phyloP scores from a whole-genome alignment of 176 grass and related monocot species.

The Oryza glumipatula region DNA sequence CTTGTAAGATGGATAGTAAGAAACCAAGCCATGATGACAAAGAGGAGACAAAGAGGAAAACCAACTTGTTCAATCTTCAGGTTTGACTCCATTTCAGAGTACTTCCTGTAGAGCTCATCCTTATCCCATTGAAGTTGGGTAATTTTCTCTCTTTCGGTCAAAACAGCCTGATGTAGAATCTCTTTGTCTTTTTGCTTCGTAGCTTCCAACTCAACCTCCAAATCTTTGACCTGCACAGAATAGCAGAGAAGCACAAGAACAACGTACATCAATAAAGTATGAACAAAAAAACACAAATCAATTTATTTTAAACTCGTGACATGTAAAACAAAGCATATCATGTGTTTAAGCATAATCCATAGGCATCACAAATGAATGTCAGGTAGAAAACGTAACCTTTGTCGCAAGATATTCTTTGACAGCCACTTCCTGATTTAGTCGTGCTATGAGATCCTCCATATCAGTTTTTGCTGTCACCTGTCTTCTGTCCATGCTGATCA shows the following conservation, averaged over 20 bases:
- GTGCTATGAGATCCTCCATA: conserved; percentile 98
- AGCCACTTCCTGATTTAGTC: conserved; percentile 90
- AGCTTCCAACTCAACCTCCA: conserved; percentile 94
- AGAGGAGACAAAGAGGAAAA: conserved; percentile 11
- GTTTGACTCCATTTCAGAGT: conserved; percentile 85
- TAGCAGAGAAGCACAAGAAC: neutral
- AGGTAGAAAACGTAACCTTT: conserved; percentile 67
- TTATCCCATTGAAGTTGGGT: conserved; percentile 98
- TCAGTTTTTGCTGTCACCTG: conserved; percentile 82
- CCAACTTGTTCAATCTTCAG: conserved; percentile 71
- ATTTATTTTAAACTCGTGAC: neutral
- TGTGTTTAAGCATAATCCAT: conserved; percentile 21
- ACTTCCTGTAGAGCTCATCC: conserved; percentile 92
- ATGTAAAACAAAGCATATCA: conserved; percentile 14
- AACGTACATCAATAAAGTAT: neutral
- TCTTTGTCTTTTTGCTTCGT: conserved; percentile 90
- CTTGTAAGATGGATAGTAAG: conserved; percentile 24
- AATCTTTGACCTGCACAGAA: conserved; percentile 83
- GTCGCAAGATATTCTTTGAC: conserved; percentile 97
- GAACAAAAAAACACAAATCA: conserved; percentile 26
- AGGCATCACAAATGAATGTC: conserved; percentile 18
- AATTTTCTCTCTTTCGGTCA: conserved; percentile 87
- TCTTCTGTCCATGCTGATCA: conserved; percentile 84
- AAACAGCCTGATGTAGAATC: conserved; percentile 81
- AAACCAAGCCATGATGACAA: conserved; percentile 15